Base-by-base conservation (phyloP, 176 grass and related monocot genomes). In the Eragrostis nindensis region DNA sequence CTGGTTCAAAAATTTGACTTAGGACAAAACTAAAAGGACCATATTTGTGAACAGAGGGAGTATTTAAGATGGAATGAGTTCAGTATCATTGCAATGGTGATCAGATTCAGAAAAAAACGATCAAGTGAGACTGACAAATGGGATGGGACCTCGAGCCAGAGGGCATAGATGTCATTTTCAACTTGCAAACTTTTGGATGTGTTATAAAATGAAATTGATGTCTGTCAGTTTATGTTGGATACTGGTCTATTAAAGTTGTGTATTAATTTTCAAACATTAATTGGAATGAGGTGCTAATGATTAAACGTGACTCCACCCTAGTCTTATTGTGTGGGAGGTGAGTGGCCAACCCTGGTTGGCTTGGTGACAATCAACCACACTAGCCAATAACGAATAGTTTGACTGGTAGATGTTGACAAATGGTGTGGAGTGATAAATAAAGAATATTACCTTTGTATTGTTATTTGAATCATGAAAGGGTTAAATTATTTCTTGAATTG, bases 51-150 rank as follows among this genome's bases (percentile, higher is more conserved):
- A n/a, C n/a, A n/a, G n/a, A n/a, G n/a, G n/a, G n/a, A n/a, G 24
- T 47, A 5, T 84, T 84, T 6, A 29, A 71, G 50, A 71, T 55
- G 41, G 65, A 62, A 77, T 47, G 46, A 60, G 29, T n/a, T 76
- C 36, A 70, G 26, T 48, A 61, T 17, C 29, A 40, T 43, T 60
- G 10, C 52, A 40, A 30, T 55, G 1, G 57, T 69, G 52, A 47
- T 29, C 59, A 7, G 47, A 69, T 70, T 49, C 14, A 27, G 21
- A 60, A 69, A 48, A 69, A 48, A 45, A 53, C 30, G 25, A 57
- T 57, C 32, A 74, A 4, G 6, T n/a, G 8, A 21, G 26, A 41
- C 15, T 74, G 63, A 71, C 44, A 77, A 42, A 73, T 64, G 36
- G 48, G 14, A 73, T 55, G 25, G 39, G 14, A 13, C 22, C 18